Evolutionary conservation across 2,329 filamentous ascomycete genomes (phyloP).

Genomic region (Lachnellula cervina): DNA sequence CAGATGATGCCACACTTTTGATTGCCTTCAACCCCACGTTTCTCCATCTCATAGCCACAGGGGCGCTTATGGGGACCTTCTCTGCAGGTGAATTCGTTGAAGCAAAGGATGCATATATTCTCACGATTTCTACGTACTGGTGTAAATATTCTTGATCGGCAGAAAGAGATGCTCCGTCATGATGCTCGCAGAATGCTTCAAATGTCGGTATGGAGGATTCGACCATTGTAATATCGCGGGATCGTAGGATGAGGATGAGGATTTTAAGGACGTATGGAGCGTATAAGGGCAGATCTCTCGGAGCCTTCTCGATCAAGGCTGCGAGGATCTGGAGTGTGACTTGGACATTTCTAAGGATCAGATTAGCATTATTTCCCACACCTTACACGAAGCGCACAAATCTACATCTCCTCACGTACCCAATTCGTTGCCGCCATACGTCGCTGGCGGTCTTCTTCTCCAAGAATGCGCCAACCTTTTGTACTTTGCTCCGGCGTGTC

Average conservation of each 20-base stretch:
- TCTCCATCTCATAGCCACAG: constrained; percentile 74
- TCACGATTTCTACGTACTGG: constrained; percentile 78
- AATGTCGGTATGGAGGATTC: constrained; percentile 86
- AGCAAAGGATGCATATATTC: constrained; percentile 73
- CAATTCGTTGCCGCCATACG: constrained; percentile 82
- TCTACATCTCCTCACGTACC: constrained; percentile 51
- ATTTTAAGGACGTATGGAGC: constrained; percentile 80
- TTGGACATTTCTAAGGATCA: constrained; percentile 68
- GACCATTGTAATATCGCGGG: constrained; percentile 85
- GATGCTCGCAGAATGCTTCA: constrained; percentile 80
- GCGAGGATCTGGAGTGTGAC: constrained; percentile 90
- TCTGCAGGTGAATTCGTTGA: constrained; percentile 52
- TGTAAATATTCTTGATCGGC: constrained; percentile 79
- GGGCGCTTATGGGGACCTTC: constrained; percentile 58
- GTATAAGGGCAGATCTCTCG: constrained; percentile 85
- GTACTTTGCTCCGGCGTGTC: constrained; percentile 88
- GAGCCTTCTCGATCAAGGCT: constrained; percentile 87
- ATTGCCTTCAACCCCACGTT: constrained; percentile 72
- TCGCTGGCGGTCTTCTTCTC: constrained; percentile 92
- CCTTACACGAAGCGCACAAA: not conserved
- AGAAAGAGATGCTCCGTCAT: constrained; percentile 78
- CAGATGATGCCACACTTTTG: constrained; percentile 73
- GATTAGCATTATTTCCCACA: constrained; percentile 13
- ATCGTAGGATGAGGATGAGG: constrained; percentile 75
- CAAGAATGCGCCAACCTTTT: constrained; percentile 91